Evolutionary conservation across 2,329 filamentous ascomycete genomes (phyloP), one percentile per base, ranked within the genome.

Genomic region (Aspergillus awamori): DNA sequence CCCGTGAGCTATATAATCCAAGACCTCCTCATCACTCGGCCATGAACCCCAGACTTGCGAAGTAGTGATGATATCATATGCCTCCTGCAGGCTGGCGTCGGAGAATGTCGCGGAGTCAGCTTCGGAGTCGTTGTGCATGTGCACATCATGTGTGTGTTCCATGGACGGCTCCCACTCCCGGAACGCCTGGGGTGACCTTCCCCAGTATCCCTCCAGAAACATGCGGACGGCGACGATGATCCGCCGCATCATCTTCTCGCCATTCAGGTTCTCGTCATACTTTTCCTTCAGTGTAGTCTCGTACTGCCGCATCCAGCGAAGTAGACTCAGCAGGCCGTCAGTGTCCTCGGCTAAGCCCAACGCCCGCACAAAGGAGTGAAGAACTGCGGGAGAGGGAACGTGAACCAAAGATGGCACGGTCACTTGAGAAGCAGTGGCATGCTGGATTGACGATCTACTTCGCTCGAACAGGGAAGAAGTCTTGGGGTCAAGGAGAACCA

Each of bases 321-420:
- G 66, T 22, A 81, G 67, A 52, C 71, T 70, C 36, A 80, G 57
- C 20, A 82, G 60, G 11, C 76, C 74, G 39, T 77, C 70, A 43
- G 74, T 72, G 58, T 82, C 80, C 58, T 72, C 71, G 5, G 73
- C 72, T 4, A 73, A 63, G 10, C 79, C 80, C 11, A 82, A 69
- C 30, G 75, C 74, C 45, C 79, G 72, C 48, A 80, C 72, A 60
- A 79, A 79, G 5, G 70, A 70, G 67, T 82, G 80, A 11, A 82
- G 69, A 11, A 69, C 66, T 38, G 76, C 73, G 55, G 77, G 77
- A 2, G 68, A 67, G 5, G 79, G 79, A 2, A 75, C 71, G 38
- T 75, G 70, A 30, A 77, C 66, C 54, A 77, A 63, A 33, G 65
- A 49, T 36, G 76, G 74, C 38, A 78, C 53, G 52, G 57, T 58